A percentile compares a stretch with the other conserved stretches of the same genome.
Conservation (phyloP, 495 filamentous ascomycete genomes). For the Tuber calosporum region DNA sequence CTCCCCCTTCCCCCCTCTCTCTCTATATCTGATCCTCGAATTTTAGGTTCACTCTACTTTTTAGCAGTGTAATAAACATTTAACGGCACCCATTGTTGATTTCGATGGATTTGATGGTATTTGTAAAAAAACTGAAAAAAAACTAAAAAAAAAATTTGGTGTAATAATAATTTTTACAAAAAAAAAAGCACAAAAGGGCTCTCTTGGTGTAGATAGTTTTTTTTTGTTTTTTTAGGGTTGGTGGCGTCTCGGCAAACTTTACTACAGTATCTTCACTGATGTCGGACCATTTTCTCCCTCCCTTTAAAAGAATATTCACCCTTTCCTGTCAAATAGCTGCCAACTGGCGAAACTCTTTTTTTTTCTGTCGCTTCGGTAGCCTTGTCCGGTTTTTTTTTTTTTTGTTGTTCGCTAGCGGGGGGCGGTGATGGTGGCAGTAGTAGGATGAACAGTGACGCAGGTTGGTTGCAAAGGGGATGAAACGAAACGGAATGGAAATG, state of each 20-base stretch:
- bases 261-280: neutral
- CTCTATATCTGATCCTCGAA: neutral
- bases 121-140: too few relatives aligned
- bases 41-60: constrained; percentile 3
- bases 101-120: neutral
- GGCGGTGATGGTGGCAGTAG: neutral
- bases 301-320: neutral
- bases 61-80: neutral
- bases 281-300: neutral
- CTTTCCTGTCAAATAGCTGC: neutral
- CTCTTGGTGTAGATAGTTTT: neutral
- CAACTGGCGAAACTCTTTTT: neutral
- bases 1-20: neutral
- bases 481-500: neutral
- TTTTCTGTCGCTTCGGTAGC: neutral
- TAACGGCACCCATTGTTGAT: neutral
- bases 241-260: neutral
- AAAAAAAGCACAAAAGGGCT: neutral
- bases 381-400: neutral
- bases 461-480: neutral
- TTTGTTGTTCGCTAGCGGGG: neutral
- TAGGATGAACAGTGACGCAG: neutral
- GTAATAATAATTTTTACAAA: neutral
- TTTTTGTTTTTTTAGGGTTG: neutral
- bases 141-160: too few relatives aligned